Percentiles rank a stretch among this genome's conserved stretches.
Evolutionary conservation across 352 stramenopile genomes (phyloP).

Genomic region (Phytophthora nicotianae): DNA sequence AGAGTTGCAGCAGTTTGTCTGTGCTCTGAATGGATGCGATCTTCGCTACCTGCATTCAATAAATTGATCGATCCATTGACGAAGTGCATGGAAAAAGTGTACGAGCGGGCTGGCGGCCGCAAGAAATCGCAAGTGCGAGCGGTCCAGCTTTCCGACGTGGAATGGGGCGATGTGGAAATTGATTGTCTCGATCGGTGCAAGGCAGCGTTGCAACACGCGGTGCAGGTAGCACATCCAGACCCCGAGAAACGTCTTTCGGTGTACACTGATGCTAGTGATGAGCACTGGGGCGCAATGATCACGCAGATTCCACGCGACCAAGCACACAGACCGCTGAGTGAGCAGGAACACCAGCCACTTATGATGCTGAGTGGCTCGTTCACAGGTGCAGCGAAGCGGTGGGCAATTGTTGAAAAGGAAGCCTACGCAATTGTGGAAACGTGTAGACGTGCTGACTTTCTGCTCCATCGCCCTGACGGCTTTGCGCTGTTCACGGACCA

Average conservation of each 20-base stretch:
- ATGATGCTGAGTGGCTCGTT: not conserved
- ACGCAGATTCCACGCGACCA: conserved; percentile 11
- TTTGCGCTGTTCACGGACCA: not conserved
- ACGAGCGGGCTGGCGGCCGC: not conserved
- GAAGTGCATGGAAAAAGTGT: conserved; percentile 14
- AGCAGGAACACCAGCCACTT: not conserved
- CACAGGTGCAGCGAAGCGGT: not conserved
- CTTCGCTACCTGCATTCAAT: conserved; percentile 18
- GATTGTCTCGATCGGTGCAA: conserved; percentile 6
- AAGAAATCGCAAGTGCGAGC: conserved; percentile 7
- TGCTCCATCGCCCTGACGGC: not conserved
- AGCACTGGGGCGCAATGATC: conserved; percentile 10
- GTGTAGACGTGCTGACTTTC: not conserved
- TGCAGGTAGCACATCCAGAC: conserved; percentile 9
- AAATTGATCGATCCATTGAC: conserved; percentile 7
- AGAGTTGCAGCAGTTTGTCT: conserved; percentile 29
- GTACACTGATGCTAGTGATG: conserved; percentile 19
- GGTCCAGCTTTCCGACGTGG: conserved; percentile 3
- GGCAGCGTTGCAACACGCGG: not conserved
- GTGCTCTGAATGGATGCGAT: conserved; percentile 28
- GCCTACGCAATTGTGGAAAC: not conserved
- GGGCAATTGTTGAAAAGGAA: not conserved
- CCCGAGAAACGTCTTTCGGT: conserved; percentile 3
- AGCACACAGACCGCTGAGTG: not conserved
- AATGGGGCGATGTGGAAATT: conserved; percentile 1